Conservation (phyloP, 495 filamentous ascomycete genomes). For the Aspergillus nanangensis region DNA sequence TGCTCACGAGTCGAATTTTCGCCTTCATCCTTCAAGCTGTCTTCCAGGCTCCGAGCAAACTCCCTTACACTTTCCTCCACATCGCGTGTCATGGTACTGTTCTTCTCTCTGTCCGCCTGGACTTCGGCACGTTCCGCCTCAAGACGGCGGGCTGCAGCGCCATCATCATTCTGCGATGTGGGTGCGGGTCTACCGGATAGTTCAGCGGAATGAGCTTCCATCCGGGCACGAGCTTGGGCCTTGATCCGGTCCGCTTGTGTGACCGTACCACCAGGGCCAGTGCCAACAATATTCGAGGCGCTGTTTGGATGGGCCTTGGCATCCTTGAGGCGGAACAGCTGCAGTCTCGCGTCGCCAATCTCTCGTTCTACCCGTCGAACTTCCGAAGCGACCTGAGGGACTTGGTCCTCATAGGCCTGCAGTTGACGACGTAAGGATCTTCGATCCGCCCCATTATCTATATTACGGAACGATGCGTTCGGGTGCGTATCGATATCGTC, state of each 20-base stretch:
- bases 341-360: constrained; percentile 89
- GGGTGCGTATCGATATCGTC: constrained; percentile 95
- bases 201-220: constrained; percentile 95
- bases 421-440: constrained; percentile 82
- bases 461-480: constrained; percentile 63
- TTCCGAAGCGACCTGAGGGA: constrained; percentile 88
- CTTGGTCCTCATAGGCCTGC: constrained; percentile 79
- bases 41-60: constrained; percentile 77
- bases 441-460: constrained; percentile 83
- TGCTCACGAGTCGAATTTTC: constrained; percentile 71
- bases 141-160: constrained; percentile 71
- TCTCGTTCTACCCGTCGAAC: constrained; percentile 86
- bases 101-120: constrained; percentile 82
- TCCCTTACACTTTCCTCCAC: constrained; percentile 97
- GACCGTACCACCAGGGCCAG: constrained; percentile 84
- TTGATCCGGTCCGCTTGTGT: constrained; percentile 95
- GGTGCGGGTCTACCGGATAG: constrained; percentile 75
- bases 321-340: constrained; percentile 89
- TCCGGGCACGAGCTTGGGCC: constrained; percentile 92
- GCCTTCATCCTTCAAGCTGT: constrained; percentile 78
- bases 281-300: constrained; percentile 81
- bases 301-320: constrained; percentile 86
- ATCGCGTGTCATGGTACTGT: constrained; percentile 92
- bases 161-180: constrained; percentile 60
- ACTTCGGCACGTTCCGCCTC: constrained; percentile 82